Percentiles rank a stretch among this genome's conserved stretches.
Evolutionary conservation across 2,329 filamentous ascomycete species (phyloP).

Genomic region (Microcyclosporella mali): DNA sequence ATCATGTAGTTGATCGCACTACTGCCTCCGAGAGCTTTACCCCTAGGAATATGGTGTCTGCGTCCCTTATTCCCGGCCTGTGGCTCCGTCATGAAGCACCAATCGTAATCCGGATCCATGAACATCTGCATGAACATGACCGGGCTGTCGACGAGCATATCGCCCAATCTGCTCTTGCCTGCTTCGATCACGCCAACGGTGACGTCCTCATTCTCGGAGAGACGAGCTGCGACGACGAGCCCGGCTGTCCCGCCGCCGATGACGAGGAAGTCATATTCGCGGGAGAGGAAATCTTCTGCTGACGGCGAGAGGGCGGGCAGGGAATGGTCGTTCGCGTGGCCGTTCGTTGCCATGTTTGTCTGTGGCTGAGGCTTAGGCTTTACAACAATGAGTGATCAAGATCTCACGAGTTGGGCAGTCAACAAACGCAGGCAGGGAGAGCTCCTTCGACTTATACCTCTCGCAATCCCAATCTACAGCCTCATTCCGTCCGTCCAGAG

Average conservation of each 20-base stretch:
- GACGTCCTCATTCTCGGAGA: conserved; percentile 29
- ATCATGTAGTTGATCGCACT: conserved; percentile 36
- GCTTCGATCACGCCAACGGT: conserved; percentile 31
- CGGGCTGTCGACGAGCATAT: conserved; percentile 22
- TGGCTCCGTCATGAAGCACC: conserved; percentile 20
- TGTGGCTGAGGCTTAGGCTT: too few species aligned
- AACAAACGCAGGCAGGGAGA: too few species aligned
- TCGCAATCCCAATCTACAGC: too few species aligned
- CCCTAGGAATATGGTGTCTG: conserved; percentile 25
- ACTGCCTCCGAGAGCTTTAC: conserved; percentile 36
- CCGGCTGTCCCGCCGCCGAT: conserved; percentile 30
- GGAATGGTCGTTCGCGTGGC: conserved; percentile 10
- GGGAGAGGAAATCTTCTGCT: conserved; percentile 23
- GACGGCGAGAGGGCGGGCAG: conserved; percentile 23
- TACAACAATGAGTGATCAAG: too few species aligned
- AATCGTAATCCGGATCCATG: conserved; percentile 23
- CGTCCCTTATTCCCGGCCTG: conserved; percentile 18
- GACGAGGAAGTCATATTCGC: conserved; percentile 27
- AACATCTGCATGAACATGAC: conserved; percentile 23
- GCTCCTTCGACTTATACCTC: too few species aligned
- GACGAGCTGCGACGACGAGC: conserved; percentile 26
- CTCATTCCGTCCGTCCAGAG: not conserved
- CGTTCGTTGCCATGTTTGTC: conserved; percentile 12
- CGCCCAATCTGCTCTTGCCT: conserved; percentile 23
- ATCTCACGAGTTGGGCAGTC: too few species aligned